phyloP scores from a whole-genome alignment of 116 monocot species.

The Papilionanthe hybrid region DNA sequence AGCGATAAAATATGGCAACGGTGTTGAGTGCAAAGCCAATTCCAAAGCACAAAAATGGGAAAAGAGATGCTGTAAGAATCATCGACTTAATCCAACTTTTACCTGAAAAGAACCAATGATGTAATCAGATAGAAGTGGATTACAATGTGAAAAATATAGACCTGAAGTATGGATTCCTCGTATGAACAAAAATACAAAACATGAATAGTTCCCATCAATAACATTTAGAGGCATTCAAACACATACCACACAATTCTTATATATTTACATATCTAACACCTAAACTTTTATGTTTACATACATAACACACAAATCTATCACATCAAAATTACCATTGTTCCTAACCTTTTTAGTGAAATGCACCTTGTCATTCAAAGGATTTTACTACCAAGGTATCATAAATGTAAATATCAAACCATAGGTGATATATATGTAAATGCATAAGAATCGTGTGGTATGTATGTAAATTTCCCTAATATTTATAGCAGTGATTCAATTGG shows the following conservation, averaged over 20 bases:
- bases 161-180: background rate
- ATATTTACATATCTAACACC: too few relatives aligned
- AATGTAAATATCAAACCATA: too few relatives aligned
- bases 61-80: conserved; percentile 83
- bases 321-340: too few relatives aligned
- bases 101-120: conserved; percentile 40
- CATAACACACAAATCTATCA: too few relatives aligned
- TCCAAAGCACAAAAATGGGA: conserved; percentile 89
- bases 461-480: background rate
- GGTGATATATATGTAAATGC: too few relatives aligned
- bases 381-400: too few relatives aligned
- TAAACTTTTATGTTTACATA: too few relatives aligned
- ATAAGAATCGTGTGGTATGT: too few relatives aligned
- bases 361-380: too few relatives aligned
- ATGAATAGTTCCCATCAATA: background rate
- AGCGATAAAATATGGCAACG: conserved; percentile 86
- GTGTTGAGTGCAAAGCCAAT: conserved; percentile 84
- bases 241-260: too few relatives aligned
- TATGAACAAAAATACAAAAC: background rate
- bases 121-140: background rate
- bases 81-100: conserved; percentile 99
- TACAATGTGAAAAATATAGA: background rate
- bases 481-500: background rate
- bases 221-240: too few relatives aligned
- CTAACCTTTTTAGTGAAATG: too few relatives aligned